These are phyloP conservation scores for Taxillus chinensis DNA, from an alignment of 164 flowering plant species.

Conservation along the genomic window DNA sequence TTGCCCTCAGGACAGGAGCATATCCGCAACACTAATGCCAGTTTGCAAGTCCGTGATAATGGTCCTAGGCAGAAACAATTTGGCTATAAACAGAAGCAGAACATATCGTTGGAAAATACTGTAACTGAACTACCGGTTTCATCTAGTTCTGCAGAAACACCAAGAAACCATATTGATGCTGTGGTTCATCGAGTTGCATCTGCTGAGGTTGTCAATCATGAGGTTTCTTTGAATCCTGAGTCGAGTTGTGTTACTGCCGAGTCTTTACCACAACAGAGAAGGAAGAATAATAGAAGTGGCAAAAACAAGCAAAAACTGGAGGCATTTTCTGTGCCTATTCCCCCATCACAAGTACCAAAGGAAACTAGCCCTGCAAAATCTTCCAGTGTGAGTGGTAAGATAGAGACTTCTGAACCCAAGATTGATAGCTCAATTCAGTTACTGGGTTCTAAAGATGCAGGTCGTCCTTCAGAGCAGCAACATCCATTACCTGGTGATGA, in stretches of 20 bases:
- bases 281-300: conserved; percentile 35
- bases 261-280: conserved; percentile 32
- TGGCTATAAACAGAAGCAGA: conserved; percentile 46
- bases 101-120: conserved; percentile 21
- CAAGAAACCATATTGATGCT: conserved; percentile 13
- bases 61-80: conserved; percentile 37
- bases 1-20: conserved; percentile 16
- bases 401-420: conserved; percentile 19
- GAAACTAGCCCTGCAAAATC: conserved; percentile 19
- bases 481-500: conserved; percentile 38
- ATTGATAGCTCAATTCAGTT: conserved; percentile 20
- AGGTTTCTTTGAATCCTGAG: conserved; percentile 16
- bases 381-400: conserved; percentile 22
- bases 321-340: conserved; percentile 12
- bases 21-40: conserved; percentile 10
- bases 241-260: conserved; percentile 20
- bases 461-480: conserved; percentile 24
- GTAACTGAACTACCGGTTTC: conserved; percentile 19
- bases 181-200: conserved; percentile 11
- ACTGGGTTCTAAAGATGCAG: conserved; percentile 16
- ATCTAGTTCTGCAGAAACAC: conserved; percentile 10
- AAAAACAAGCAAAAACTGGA: conserved; percentile 58
- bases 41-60: conserved; percentile 22
- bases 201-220: conserved; percentile 15
- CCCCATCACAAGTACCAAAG: conserved; percentile 14